Evolutionary conservation across 1,139 yeast species (phyloP), one percentile per base, ranked within the genome.

Genomic region (Spathaspora jeffriesii): DNA sequence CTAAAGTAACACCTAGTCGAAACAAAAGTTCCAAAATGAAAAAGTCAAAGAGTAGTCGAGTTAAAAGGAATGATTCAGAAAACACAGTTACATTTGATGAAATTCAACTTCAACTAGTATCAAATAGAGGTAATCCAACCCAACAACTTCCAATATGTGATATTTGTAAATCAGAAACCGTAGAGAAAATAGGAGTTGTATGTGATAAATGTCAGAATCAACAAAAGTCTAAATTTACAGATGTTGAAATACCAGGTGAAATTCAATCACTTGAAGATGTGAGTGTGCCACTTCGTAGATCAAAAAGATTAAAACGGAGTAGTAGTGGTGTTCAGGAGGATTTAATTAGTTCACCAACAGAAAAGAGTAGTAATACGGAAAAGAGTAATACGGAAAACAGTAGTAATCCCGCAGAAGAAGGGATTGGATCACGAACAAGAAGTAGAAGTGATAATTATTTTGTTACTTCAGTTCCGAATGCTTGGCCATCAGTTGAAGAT

Each of bases 61-160:
- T 2, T 22, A 9, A 34, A 18, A 18, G 11, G 22, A 34, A n/a
- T 5, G 18, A 34, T 3, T 18, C 15, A 13, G 20, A 10, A 34
- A 23, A 18, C 18, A 41, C 38, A 14, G 38, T 41, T 14, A 41
- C 43, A 21, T 41, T n/a, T 31, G 43, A 41, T 21, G 22, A 41
- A 31, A 41, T 41, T 21, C 28, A 30, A 31, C 15, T 14, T 18
- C 28, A 30, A 5, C 18, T 41, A 13, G 43, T 41, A 6, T 15
- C 38, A 9, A 17, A 34, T 8, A 25, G 5, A 10, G 38, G 2
- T 18, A 10, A 8, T n/a, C 34, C 34, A 34, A 10, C 14, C 21
- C 10, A 31, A 18, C 11, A 34, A 18, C 5, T 18, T 15, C 23
- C 23, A 7, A 18, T 3, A 17, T 34, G 38, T 11, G 10, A 17